Conservation (phyloP, 2,329 filamentous ascomycete genomes). For the Cucurbitaria berberidis region DNA sequence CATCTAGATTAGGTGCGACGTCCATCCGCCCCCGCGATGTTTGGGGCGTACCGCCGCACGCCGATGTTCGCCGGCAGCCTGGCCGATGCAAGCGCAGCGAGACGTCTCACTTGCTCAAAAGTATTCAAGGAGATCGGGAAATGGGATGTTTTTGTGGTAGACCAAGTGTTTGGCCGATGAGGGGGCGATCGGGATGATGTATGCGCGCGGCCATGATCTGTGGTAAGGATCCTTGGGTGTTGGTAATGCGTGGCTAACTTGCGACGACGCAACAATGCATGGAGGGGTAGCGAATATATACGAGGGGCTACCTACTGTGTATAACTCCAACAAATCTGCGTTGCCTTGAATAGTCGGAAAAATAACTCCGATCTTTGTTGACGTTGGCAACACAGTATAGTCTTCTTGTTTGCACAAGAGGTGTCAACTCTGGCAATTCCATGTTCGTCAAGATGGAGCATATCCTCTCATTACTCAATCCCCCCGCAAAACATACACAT, state of each 20-base stretch:
- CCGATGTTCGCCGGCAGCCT: conserved; percentile 31
- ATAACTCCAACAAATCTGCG: neutral
- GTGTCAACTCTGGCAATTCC: neutral
- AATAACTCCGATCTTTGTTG: too few relatives aligned
- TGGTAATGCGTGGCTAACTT: neutral
- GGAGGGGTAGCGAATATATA: neutral
- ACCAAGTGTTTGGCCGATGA: neutral
- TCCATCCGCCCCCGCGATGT: conserved; percentile 28
- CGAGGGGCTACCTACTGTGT: neutral
- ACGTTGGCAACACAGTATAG: too few relatives aligned
- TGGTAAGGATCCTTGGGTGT: neutral
- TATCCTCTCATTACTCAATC: conserved; percentile 3
- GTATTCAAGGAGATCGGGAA: neutral
- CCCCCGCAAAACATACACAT: neutral
- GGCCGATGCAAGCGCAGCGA: conserved; percentile 17
- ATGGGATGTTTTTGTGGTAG: neutral
- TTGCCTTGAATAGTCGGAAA: too few relatives aligned
- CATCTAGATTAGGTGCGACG: conserved; percentile 4
- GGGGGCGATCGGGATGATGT: neutral
- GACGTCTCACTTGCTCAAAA: conserved; percentile 10
- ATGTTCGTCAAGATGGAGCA: conserved; percentile 2
- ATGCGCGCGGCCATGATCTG: neutral
- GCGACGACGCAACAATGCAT: conserved; percentile 6
- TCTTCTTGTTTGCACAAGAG: too few relatives aligned
- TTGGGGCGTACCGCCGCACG: conserved; percentile 27